Evolutionary conservation across 352 stramenopile genomes (phyloP), one percentile per base, ranked within the genome.

Genomic region (Sclerospora graminicola): DNA sequence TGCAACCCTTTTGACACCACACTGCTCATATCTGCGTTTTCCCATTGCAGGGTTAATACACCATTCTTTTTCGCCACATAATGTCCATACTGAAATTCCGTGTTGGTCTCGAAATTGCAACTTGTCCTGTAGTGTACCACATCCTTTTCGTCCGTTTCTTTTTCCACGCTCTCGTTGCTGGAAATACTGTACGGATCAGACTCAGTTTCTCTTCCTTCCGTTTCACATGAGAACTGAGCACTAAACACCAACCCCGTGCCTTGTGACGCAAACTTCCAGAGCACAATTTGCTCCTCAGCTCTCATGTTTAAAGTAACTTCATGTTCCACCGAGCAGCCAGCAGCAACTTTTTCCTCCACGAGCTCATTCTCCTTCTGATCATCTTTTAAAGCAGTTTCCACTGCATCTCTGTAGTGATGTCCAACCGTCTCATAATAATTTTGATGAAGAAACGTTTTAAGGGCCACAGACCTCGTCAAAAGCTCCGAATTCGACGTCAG

Each of bases 231-330:
- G 11, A 64, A 57, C 10, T 42, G 8, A n/a, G 54, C 65, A 44
- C 55, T 50, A 18, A 72, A 66, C 5, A 66, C 51, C 8, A 72
- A 7, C 10, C 46, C 49, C 13, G 40, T 23, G 11, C 54, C 59
- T 35, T 64, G 44, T n/a, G 58, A 72, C 15, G 30, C 21, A 33
- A 67, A 81, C 37, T 65, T 67, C 68, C 64, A 76, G 15, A 75
- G 34, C 32, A 77, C 44, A 7, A 72, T 10, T 18, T 43, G 43
- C 16, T 53, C 51, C 9, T 44, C 41, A 9, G 31, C 39, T 4
- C 15, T 18, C 29, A 40, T 8, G n/a, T 51, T 28, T 9, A 69
- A 30, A 32, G 36, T n/a, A 8, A 59, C 23, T 2, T 55, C 32
- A 3, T 59, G 51, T 26, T 66, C 51, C 14, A 66, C 37, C 1